Evolutionary conservation across 805 yeast species (phyloP), one percentile per base, ranked within the genome.

Genomic region (Starmerella khaoyaiensis): DNA sequence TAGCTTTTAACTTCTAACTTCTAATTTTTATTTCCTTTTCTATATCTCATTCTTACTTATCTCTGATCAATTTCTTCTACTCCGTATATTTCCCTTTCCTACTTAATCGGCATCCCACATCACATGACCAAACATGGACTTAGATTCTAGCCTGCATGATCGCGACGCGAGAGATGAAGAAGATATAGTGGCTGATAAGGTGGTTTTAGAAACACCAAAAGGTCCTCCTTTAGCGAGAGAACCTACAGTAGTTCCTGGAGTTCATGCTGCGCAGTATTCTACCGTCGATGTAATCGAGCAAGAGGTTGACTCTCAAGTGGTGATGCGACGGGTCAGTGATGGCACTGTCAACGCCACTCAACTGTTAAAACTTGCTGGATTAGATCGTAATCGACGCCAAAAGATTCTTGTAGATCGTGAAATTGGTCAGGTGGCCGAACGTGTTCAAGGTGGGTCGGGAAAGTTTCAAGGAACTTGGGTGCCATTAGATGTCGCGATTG

Each of bases 391-490:
- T 16, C 67, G 69, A 41, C 60, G 81, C 33, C 72, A 79, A 7
- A 68, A 75, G 41, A 64, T 74, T 34, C 67, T 77, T 42, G n/a
- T n/a, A n/a, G 83, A 76, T 44, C 65, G 66, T 45, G 81, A 75
- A 46, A 73, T 74, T 28, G 67, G 72, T 5, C 76, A 79, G n/a
- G 62, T 60, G 24, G 77, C 73, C 51, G 84, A 77, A 48, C 76
- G 75, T 48, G 75, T 76, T 19, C 79, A 75, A 54, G 81, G 81
- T 24, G 82, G 81, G 0, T 71, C 74, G 45, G 81, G 80, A n/a
- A 72, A 73, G 48, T 74, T 72, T 55, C 81, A 76, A 53, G 86
- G 84, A 8, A 76, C 79, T 10, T 77, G 84, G 53, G 49, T 50
- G 64, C 80, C 84, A 4, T 68, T 67, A 46, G 74, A 68, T 38